phyloP scores from a whole-genome alignment of 116 monocot species.

The Iris pallida region DNA sequence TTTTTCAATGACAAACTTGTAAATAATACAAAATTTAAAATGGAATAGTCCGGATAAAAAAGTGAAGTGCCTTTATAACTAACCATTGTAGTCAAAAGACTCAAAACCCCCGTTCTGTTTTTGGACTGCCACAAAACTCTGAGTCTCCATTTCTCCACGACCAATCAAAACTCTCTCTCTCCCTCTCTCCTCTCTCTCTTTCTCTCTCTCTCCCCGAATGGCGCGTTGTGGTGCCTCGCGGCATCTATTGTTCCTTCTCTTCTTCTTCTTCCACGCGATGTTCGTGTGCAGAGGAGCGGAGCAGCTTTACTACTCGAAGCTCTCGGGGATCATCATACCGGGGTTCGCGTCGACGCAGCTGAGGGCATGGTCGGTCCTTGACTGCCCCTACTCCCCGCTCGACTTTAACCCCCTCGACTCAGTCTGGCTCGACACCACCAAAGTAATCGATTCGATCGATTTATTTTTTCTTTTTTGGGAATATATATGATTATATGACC shows the following conservation, averaged over 20 bases:
- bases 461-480: too few relatives aligned
- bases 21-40: too few relatives aligned
- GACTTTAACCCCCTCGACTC: slow-evolving; percentile 94
- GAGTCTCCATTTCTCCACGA: too few relatives aligned
- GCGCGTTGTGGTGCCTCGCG: slow-evolving; percentile 2
- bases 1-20: too few relatives aligned
- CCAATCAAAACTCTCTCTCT: too few relatives aligned
- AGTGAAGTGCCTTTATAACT: too few relatives aligned
- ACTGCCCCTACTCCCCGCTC: slow-evolving; percentile 93
- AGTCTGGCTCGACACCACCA: slow-evolving; percentile 95
- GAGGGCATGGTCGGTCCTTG: slow-evolving; percentile 96
- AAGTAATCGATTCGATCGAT: slow-evolving; percentile 16
- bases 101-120: too few relatives aligned
- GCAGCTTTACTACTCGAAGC: slow-evolving; percentile 55
- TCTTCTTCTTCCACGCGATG: not conserved
- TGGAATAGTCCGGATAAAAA: too few relatives aligned
- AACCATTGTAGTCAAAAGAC: too few relatives aligned
- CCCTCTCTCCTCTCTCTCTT: not conserved
- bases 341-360: slow-evolving; percentile 98
- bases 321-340: slow-evolving; percentile 93
- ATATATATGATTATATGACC: too few relatives aligned
- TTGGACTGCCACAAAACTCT: too few relatives aligned
- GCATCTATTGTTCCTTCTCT: not conserved
- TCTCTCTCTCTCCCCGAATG: not conserved
- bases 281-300: not conserved